phyloP scores from a whole-genome alignment of 805 yeast genomes.

The Helenozyma baotianmanensis region DNA sequence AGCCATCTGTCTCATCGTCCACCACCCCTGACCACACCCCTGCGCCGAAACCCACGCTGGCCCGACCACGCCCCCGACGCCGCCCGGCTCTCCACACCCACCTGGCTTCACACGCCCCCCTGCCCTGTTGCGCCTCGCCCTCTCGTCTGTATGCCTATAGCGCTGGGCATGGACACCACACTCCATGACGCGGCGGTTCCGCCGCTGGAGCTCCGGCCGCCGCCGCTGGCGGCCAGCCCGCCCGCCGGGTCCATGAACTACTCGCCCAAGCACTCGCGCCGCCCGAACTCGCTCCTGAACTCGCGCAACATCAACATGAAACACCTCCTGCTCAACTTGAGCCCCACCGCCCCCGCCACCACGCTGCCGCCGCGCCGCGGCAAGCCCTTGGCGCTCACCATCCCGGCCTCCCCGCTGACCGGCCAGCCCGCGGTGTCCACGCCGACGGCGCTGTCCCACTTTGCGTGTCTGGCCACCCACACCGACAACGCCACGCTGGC shows the following conservation, averaged over 20 bases:
- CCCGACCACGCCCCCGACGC: neutral
- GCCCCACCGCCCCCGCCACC: conserved; percentile 3
- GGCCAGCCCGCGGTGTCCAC: neutral
- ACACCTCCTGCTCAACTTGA: conserved; percentile 30
- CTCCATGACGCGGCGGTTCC: neutral
- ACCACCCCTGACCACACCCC: conserved; percentile 2
- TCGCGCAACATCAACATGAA: conserved; percentile 34
- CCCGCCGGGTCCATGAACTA: conserved; percentile 25
- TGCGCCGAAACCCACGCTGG: conserved; percentile 2
- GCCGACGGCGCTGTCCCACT: neutral
- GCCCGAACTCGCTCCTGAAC: conserved; percentile 22
- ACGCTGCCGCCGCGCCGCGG: conserved; percentile 8
- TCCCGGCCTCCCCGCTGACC: conserved; percentile 5
- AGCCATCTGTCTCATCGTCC: too few species aligned
- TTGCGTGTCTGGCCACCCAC: too few species aligned
- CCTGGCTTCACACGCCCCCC: too few species aligned
- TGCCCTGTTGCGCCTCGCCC: too few species aligned
- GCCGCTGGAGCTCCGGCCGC: conserved; percentile 6
- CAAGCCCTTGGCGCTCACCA: conserved; percentile 6
- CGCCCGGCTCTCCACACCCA: too few species aligned
- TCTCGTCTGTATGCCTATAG: neutral
- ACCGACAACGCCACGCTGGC: too few species aligned
- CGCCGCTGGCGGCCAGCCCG: conserved; percentile 4
- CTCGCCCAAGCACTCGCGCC: conserved; percentile 35
- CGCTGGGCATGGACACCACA: neutral